These are phyloP conservation scores for Calonectria naviculata DNA, from an alignment of 2,329 filamentous ascomycete species.

Conservation along the genomic window DNA sequence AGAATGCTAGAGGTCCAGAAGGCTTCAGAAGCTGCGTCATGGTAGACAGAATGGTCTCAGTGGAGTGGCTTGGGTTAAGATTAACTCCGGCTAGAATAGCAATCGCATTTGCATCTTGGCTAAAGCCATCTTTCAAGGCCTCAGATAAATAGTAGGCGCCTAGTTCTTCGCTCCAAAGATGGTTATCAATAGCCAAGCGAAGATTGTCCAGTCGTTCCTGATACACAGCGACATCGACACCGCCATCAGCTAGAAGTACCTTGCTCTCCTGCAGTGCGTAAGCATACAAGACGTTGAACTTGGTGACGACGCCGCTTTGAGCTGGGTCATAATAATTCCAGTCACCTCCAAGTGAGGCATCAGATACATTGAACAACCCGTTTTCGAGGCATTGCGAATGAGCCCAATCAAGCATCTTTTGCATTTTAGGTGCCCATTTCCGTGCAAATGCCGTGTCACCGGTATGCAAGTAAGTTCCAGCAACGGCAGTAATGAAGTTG, in stretches of 20 bases:
- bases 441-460: conserved; percentile 40
- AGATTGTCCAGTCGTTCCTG: conserved; percentile 37
- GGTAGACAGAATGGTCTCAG: neutral
- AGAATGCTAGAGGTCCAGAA: conserved; percentile 7
- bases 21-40: neutral
- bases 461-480: conserved; percentile 41
- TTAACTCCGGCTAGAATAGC: conserved; percentile 44
- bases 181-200: conserved; percentile 36
- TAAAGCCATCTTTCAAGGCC: conserved; percentile 29
- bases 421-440: conserved; percentile 40
- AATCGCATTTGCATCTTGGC: conserved; percentile 45
- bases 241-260: conserved; percentile 32
- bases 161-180: conserved; percentile 33
- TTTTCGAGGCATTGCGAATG: conserved; percentile 13
- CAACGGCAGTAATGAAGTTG: conserved; percentile 40
- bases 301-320: conserved; percentile 42
- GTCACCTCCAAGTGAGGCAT: conserved; percentile 43
- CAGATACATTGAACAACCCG: conserved; percentile 42
- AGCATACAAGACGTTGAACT: conserved; percentile 47
- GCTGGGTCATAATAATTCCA: conserved; percentile 49
- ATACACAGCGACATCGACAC: conserved; percentile 34
- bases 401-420: conserved; percentile 49
- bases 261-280: conserved; percentile 41
- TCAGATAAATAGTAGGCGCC: conserved; percentile 34
- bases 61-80: neutral